phyloP scores from a whole-genome alignment of 495 filamentous ascomycete genomes.

The Aspergillus diversus region DNA sequence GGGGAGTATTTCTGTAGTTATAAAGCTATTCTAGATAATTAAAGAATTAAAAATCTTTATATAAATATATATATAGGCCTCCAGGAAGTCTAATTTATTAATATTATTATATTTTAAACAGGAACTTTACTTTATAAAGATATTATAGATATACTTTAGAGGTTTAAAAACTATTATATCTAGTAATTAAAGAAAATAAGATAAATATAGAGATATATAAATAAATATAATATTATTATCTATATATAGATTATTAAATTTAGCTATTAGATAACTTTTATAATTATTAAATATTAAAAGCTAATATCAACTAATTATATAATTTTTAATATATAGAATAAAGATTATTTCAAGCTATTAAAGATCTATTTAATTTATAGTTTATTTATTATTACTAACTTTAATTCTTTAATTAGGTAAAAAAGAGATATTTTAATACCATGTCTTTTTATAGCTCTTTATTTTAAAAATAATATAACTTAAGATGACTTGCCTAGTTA shows the following conservation, averaged over 20 bases:
- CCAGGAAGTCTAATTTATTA: too few relatives aligned
- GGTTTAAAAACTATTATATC: background rate
- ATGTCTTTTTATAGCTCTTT: background rate
- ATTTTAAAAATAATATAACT: background rate
- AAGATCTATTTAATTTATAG: too few relatives aligned
- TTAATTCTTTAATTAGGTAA: background rate
- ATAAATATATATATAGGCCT: background rate
- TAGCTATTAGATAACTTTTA: background rate
- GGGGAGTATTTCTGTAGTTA: background rate
- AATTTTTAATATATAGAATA: too few relatives aligned
- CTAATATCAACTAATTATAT: background rate
- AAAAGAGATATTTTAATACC: background rate
- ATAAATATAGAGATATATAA: background rate
- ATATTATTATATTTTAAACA: background rate
- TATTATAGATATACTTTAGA: background rate
- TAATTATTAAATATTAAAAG: background rate
- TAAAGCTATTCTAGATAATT: background rate
- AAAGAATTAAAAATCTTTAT: background rate
- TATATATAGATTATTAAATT: background rate
- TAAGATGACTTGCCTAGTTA: background rate
- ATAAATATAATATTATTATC: background rate
- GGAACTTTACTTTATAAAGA: background rate
- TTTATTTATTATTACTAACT: too few relatives aligned
- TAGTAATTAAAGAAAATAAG: background rate
- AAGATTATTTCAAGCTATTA: too few relatives aligned